Percentiles rank a stretch among this genome's conserved stretches.
Evolutionary conservation across 139 green algal genomes (phyloP).

Genomic region (Ettlia oleoabundans): DNA sequence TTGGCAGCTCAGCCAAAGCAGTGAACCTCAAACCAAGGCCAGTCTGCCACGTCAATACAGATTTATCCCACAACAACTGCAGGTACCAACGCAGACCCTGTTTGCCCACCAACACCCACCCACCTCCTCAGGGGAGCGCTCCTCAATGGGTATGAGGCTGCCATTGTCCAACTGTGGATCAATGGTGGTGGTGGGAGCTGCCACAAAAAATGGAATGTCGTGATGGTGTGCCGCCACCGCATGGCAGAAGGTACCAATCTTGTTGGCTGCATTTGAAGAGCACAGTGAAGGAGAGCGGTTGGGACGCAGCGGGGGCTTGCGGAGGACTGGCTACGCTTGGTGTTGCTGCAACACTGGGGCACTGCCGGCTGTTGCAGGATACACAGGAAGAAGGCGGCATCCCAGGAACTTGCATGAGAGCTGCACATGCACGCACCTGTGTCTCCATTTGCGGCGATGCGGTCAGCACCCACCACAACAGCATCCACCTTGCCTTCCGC

Average conservation of each 20-base stretch:
- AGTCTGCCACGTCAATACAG: no score
- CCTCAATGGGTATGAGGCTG: conserved; percentile 89
- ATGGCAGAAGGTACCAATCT: conserved; percentile 92
- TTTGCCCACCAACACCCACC: neutral
- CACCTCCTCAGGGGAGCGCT: conserved; percentile 75
- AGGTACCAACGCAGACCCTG: no score
- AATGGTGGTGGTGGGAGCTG: conserved; percentile 91
- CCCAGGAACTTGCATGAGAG: neutral
- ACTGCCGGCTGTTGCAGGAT: neutral
- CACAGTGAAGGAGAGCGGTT: neutral
- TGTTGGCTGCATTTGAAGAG: conserved; percentile 68
- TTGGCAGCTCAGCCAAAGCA: no score
- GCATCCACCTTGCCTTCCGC: conserved; percentile 64
- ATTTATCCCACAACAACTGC: no score
- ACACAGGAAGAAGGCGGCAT: no score
- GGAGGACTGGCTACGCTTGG: neutral
- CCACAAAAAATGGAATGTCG: conserved; percentile 94
- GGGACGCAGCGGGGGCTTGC: neutral
- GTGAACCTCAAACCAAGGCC: no score
- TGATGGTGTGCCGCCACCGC: conserved; percentile 72
- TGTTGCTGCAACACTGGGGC: neutral
- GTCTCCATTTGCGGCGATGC: conserved; percentile 90
- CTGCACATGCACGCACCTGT: conserved; percentile 48
- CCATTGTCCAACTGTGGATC: conserved; percentile 74
- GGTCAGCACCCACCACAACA: conserved; percentile 95